Evolutionary conservation across 1,284 basidiomycete genomes (phyloP), one percentile per base, ranked within the genome.

Genomic region (Vanrija pseudolonga): DNA sequence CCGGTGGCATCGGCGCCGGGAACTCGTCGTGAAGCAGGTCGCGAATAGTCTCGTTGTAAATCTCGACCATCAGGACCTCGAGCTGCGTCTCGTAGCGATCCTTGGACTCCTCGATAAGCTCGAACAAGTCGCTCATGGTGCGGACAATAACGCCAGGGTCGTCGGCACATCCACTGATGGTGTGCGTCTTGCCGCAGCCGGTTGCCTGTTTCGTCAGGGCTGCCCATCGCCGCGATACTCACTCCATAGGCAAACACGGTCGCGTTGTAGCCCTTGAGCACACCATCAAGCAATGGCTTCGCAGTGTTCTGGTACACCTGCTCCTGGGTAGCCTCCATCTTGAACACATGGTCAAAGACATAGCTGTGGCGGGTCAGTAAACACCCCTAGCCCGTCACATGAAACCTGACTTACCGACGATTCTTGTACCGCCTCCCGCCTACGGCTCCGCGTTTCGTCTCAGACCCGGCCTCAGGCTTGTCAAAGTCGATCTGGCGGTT

Each of bases 161-260:
- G 18, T 76, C 69, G 47, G 88, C 85, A 24, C 87, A 87, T 56
- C 94, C 94, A 68, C 91, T 95, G 71, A 97, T 96, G 24, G 94
- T 98, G 74, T 97, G 92, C 11, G 94, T 98, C 77, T 98, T 98
- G 57, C 94, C 94, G 72, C 94, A 97, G 17, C 94, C 94, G 12
- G 94, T 97, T 18, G 94, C 94, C 93, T 97, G 66, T 15, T 52
- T n/a, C 36, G 38, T 50, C 24, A 45, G 45, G 26, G 40, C 20
- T 32, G 20, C 7, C 23, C 3, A 56, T 47, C 5, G 32, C 28
- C 17, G 22, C 20, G 19, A 17, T 11, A 81, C 90, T 75, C 73
- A 97, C 93, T 38, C 94, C 94, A 73, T 98, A 96, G 3, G 94
- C 94, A 80, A 98, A 97, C 8, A 95, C 89, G 7, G 94, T 98